A percentile compares a stretch with the other conserved stretches of the same genome.
These are phyloP conservation scores for Erythrobasidium hasegawianum DNA, from an alignment of 1,284 basidiomycete genomes.

Conservation along the genomic window DNA sequence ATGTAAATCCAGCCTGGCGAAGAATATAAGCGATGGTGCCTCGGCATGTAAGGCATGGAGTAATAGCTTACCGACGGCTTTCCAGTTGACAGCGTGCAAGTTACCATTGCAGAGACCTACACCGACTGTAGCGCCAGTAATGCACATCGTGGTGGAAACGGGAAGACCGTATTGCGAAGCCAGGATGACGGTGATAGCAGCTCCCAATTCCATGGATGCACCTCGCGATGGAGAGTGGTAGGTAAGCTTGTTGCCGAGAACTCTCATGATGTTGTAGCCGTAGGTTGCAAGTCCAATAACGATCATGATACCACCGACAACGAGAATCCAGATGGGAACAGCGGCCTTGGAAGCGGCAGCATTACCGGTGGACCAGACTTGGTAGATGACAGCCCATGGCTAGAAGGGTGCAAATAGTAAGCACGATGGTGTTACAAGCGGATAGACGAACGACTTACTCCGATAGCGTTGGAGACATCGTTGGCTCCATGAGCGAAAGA, in stretches of 20 bases:
- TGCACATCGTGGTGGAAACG: conserved; percentile 41
- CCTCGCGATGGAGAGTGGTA: conserved; percentile 54
- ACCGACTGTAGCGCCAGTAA: conserved; percentile 53
- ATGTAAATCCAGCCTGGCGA: conserved; percentile 23
- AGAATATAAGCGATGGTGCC: too few species aligned
- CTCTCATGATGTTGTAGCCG: conserved; percentile 46
- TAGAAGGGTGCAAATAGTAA: too few species aligned
- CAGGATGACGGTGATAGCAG: conserved; percentile 52
- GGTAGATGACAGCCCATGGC: conserved; percentile 51
- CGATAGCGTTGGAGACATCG: conserved; percentile 51
- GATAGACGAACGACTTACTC: too few species aligned
- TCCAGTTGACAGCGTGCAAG: conserved; percentile 50
- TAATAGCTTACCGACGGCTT: conserved; percentile 36
- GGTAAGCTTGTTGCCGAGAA: conserved; percentile 51
- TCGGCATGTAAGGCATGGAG: too few species aligned
- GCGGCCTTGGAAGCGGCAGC: conserved; percentile 47
- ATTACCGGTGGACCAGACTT: conserved; percentile 49
- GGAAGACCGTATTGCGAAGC: conserved; percentile 50
- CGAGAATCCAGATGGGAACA: conserved; percentile 54
- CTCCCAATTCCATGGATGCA: conserved; percentile 55
- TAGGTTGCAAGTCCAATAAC: conserved; percentile 54
- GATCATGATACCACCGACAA: conserved; percentile 50
- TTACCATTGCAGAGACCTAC: conserved; percentile 52
- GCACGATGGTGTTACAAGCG: too few species aligned
- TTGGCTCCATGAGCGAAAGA: conserved; percentile 54